These are phyloP conservation scores for Silene coronaria DNA, from an alignment of 179 eudicot genomes.

Conservation along the genomic window DNA sequence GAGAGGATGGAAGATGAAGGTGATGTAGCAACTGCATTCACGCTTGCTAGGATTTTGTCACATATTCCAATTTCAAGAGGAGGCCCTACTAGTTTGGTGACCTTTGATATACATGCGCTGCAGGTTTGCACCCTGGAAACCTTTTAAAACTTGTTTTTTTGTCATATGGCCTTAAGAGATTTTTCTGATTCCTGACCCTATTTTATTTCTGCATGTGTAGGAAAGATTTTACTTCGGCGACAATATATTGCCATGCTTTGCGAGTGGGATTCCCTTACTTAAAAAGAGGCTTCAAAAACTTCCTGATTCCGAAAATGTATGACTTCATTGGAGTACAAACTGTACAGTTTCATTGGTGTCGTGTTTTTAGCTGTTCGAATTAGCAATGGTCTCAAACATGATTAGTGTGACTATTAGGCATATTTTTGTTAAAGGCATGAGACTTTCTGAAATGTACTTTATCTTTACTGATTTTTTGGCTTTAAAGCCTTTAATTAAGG, in stretches of 20 bases:
- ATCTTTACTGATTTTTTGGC: no score
- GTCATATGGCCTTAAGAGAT: background rate
- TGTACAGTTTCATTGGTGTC: background rate
- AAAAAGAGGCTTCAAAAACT: slow-evolving; percentile 84
- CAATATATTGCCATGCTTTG: slow-evolving; percentile 91
- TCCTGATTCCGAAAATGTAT: slow-evolving; percentile 93
- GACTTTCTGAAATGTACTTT: no score
- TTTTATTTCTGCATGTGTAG: slow-evolving; percentile 32
- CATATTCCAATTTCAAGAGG: slow-evolving; percentile 82
- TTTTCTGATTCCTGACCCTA: background rate
- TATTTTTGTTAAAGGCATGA: no score
- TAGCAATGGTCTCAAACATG: background rate
- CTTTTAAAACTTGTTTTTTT: background rate
- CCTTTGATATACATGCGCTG: slow-evolving; percentile 90
- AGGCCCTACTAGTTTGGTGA: slow-evolving; percentile 92
- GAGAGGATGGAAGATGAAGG: slow-evolving; percentile 99
- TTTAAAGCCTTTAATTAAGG: no score
- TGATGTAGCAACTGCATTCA: slow-evolving; percentile 94
- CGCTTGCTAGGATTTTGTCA: slow-evolving; percentile 87
- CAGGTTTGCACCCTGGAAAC: slow-evolving; percentile 52
- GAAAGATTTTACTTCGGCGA: slow-evolving; percentile 98
- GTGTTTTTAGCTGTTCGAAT: background rate
- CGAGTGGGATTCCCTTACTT: slow-evolving; percentile 93
- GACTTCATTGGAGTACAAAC: slow-evolving; percentile 13
- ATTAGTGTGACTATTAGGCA: no score